phyloP scores from a whole-genome alignment of 257 asterid species.

The Orobanche coerulescens region DNA sequence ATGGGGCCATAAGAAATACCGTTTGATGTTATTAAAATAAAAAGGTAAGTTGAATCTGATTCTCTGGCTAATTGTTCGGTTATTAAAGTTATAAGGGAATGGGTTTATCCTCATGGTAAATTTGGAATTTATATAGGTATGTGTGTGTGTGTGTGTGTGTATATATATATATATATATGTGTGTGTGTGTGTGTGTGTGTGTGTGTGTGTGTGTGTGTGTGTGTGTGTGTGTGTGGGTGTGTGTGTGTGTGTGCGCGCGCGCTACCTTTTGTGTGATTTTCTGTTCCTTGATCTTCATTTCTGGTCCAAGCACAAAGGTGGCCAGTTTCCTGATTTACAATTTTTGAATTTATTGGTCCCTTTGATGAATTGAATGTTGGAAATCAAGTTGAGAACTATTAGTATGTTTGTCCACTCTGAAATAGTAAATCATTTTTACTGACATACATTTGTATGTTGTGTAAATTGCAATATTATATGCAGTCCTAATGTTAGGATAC shows the following conservation, averaged over 20 bases:
- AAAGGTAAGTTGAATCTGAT: slow-evolving; percentile 9
- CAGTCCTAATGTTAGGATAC: no score
- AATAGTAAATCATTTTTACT: background rate
- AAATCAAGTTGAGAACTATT: background rate
- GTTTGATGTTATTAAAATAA: slow-evolving; percentile 20
- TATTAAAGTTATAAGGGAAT: background rate
- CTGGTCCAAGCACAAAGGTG: background rate
- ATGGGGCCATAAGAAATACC: slow-evolving; percentile 38
- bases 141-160: background rate
- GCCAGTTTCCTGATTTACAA: background rate
- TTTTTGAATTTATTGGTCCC: background rate
- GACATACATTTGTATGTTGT: background rate
- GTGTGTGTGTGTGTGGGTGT: no score
- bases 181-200: no score
- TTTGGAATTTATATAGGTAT: slow-evolving; percentile 6
- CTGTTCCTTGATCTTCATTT: background rate
- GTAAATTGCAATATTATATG: background rate
- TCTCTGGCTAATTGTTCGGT: background rate
- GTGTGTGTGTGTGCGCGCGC: no score
- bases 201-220: no score
- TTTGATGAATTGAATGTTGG: background rate
- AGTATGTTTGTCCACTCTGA: background rate
- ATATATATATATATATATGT: no score
- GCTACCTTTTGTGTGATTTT: background rate
- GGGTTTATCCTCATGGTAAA: slow-evolving; percentile 13